Evolutionary conservation across 192 early-diverging fungal species (phyloP).

Genomic region (Jimgerdemannia flammicorona): DNA sequence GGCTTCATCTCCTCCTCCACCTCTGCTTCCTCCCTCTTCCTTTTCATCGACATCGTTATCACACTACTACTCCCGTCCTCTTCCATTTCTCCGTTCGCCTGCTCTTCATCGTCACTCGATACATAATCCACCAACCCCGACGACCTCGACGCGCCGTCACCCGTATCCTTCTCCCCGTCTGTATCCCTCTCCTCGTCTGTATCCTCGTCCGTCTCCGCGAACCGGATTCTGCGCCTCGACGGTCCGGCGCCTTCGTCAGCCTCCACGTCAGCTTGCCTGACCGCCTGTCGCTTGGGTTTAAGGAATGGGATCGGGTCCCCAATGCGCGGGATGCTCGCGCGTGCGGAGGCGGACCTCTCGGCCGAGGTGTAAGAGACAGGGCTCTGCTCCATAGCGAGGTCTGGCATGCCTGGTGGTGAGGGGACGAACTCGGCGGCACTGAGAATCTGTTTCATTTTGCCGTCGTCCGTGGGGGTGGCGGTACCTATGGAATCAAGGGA

Average conservation of each 20-base stretch:
- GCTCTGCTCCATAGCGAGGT: neutral
- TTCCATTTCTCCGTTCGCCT: neutral
- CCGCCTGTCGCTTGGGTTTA: neutral
- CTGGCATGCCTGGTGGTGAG: neutral
- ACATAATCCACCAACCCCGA: neutral
- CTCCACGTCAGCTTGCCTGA: neutral
- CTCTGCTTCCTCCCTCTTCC: neutral
- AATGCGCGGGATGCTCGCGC: neutral
- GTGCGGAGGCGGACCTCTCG: neutral
- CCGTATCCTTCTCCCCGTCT: neutral
- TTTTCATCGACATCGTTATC: neutral
- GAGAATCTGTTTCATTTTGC: conserved; percentile 3
- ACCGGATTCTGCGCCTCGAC: neutral
- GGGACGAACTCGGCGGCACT: neutral
- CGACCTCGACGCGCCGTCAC: neutral
- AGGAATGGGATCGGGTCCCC: neutral
- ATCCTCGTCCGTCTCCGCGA: too few relatives aligned
- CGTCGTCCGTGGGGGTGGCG: neutral
- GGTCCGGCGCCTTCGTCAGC: neutral
- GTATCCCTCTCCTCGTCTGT: neutral
- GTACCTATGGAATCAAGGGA: neutral
- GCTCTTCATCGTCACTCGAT: neutral
- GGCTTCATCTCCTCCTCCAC: neutral
- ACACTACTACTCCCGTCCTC: neutral
- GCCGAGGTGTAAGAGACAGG: neutral